These are phyloP conservation scores for Trichoderma cornu-damae DNA, from an alignment of 2,329 filamentous ascomycete species.

Conservation along the genomic window DNA sequence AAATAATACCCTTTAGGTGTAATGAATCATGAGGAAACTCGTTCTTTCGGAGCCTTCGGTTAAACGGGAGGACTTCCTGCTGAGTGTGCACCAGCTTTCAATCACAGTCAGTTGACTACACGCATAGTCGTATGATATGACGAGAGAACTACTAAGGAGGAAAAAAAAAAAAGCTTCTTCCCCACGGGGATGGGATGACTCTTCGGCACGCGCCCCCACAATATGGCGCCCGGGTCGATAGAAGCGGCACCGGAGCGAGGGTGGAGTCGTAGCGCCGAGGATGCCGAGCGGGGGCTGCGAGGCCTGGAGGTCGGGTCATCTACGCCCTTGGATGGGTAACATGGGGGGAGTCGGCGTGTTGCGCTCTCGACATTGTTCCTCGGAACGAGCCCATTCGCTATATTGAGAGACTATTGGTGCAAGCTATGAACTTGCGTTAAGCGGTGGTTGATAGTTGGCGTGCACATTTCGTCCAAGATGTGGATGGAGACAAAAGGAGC, in stretches of 20 bases:
- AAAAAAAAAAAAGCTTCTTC: background rate
- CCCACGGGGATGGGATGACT: slow-evolving; percentile 10
- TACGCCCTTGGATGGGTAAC: too few relatives aligned
- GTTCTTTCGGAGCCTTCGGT: background rate
- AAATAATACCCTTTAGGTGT: too few relatives aligned
- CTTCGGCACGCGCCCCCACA: slow-evolving; percentile 8
- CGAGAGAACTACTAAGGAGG: background rate
- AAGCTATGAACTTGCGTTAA: background rate
- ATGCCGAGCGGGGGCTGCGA: background rate
- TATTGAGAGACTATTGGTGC: too few relatives aligned
- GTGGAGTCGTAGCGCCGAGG: slow-evolving; percentile 1
- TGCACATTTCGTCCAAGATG: background rate
- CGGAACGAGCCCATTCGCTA: background rate
- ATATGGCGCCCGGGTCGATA: background rate
- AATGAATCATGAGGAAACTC: background rate
- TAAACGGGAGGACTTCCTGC: background rate
- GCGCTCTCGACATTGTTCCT: too few relatives aligned
- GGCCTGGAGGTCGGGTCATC: too few relatives aligned
- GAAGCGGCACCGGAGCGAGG: background rate
- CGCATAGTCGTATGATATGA: background rate
- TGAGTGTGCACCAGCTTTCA: too few relatives aligned
- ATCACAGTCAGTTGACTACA: background rate
- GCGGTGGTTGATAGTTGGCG: too few relatives aligned
- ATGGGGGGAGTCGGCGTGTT: too few relatives aligned
- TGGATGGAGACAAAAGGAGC: background rate